Base-by-base conservation (phyloP, 495 filamentous ascomycete species). In the Penicillium arizonense region DNA sequence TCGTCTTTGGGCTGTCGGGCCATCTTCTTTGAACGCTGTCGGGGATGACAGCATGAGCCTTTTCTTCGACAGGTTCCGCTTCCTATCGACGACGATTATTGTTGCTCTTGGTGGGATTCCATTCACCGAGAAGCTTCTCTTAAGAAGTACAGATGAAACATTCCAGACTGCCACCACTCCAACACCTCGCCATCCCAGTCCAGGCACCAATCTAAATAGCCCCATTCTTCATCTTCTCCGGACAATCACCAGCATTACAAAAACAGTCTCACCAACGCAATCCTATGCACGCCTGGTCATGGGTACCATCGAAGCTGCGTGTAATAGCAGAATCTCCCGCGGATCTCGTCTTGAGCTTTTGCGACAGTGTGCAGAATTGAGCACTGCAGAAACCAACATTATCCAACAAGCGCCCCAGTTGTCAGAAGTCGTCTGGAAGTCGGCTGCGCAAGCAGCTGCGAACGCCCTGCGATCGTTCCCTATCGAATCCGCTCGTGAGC, bases 41-140 rank as follows among this genome's bases (percentile, higher is more conserved):
- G 59, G 54, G 23, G 57, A 64, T 3, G 16, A 52, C 14, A 59
- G 48, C 7, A 44, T 50, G 34, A 72, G 74, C 45, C 54, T 20
- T 11, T 93, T 90, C 59, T 75, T 87, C 4, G 72, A 83, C 14
- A 79, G 83, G 13, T 85, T 85, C 50, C 66, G 67, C 1, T 79
- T 76, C 28, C 74, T 93, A 44, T 62, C 91, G 0, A 74, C 75
- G 20, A 79, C 78, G 11, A 81, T 87, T 47, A 76, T 91, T 0
- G 68, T 76, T 9, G 81, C 80, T 0, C 72, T 96, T 11, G 93
- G 91, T 3, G 69, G 80, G 5, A 77, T 88, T 11, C 80, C 87
- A 2, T 95, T 97, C 62, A 88, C 87, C 0, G 91, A 96, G 56
- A 91, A 87, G 57, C 77, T 86, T 37, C 32, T 83, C 64, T 47